Evolutionary conservation across 2,329 filamentous ascomycete species (phyloP).

Genomic region (Trichoderma hamatum): DNA sequence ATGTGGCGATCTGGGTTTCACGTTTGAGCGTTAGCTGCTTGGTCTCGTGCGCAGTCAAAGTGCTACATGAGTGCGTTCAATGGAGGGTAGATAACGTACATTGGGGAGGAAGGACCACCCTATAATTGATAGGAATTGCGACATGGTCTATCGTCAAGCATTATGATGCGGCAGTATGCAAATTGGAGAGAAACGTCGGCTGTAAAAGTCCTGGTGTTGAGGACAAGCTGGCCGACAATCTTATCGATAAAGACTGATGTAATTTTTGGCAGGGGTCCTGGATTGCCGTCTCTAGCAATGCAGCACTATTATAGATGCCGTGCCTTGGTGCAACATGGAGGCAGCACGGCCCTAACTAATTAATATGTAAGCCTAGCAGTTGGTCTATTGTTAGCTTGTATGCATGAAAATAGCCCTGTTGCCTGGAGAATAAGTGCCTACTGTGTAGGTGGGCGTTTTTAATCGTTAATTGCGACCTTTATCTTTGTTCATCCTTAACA

Average conservation of each 20-base stretch:
- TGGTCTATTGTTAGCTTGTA: neutral
- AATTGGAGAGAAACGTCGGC: neutral
- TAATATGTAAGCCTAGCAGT: neutral
- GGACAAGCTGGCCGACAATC: constrained; percentile 24
- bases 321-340: neutral
- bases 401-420: neutral
- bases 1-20: constrained; percentile 68
- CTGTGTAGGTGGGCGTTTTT: neutral
- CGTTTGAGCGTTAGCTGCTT: constrained; percentile 29
- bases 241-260: constrained; percentile 24
- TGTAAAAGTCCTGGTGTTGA: constrained; percentile 9
- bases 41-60: neutral
- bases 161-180: neutral
- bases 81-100: neutral
- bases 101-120: constrained; percentile 27
- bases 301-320: neutral
- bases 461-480: neutral
- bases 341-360: neutral
- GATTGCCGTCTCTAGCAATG: neutral
- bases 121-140: constrained; percentile 25
- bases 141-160: constrained; percentile 22
- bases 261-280: constrained; percentile 10
- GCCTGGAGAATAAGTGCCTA: neutral
- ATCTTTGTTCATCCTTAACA: neutral
- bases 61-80: neutral